Base-by-base conservation (phyloP, 352 stramenopile species). In the Phytophthora quininea region DNA sequence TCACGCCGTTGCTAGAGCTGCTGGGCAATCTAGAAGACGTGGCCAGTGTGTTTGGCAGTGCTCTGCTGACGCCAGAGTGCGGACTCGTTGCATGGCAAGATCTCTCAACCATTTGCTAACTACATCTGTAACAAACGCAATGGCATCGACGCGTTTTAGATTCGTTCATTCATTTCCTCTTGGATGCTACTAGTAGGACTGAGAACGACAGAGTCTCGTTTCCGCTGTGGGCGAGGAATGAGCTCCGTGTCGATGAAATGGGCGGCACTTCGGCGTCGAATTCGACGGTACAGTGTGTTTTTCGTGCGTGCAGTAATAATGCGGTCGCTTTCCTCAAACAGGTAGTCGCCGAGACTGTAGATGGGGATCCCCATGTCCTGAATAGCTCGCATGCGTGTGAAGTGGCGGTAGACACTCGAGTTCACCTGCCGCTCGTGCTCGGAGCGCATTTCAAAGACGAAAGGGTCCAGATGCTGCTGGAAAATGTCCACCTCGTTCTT, bases 401-500 rank as follows among this genome's bases (percentile, higher is more conserved):
- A 85, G 50, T 95, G 84, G 15, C 86, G 82, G 58, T 94, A 92
- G 47, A 92, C 86, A 51, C 83, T 90, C 15, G 84, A 91, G 60
- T 82, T 72, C 43, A 89, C 74, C 43, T 84, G 66, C 35, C 82
- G 76, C 48, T 92, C 84, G 38, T 58, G 84, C 19, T 74, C 49
- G 1, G 80, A 74, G 5, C 63, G 71, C 51, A 88, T 90, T 51
- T 82, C 71, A 49, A 88, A 89, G 51, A 91, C 69, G 35, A 91
- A 92, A 4, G 80, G 82, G 46, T 88, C 77, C 14, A 93, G 57
- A 59, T 81, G 78, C 61, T 94, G 82, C 64, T 95, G 86, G 67
- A 92, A 90, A 55, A 90, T 88, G 45, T 91, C 83, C 45, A 93
- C 73, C 43, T 95, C 84, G 66, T 92, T 90, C 67, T 90, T 88